Percentiles rank a stretch among this genome's conserved stretches.
phyloP scores from a whole-genome alignment of 345 rosid genomes.

The Eucalyptus curtisii region DNA sequence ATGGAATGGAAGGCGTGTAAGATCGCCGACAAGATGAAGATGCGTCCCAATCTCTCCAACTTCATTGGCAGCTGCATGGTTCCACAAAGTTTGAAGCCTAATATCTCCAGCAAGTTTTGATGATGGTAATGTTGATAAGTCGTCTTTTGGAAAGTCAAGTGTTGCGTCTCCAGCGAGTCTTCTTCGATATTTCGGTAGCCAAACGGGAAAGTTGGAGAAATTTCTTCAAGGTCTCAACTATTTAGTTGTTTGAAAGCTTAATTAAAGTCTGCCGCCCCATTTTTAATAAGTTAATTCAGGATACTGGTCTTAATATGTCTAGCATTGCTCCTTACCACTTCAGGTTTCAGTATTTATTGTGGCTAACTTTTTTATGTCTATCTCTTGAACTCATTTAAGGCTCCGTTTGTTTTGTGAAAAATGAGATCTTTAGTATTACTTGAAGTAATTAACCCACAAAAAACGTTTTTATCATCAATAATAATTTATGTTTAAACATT shows the following conservation, averaged over 20 bases:
- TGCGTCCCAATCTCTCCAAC: neutral
- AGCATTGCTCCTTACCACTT: neutral
- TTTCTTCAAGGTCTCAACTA: neutral
- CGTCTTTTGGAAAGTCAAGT: neutral
- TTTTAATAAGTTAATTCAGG: neutral
- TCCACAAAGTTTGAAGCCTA: neutral
- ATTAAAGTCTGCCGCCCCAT: neutral
- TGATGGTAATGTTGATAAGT: neutral
- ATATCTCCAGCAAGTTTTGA: neutral
- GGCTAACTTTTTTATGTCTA: neutral
- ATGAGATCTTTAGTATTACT: neutral
- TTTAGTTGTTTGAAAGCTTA: neutral
- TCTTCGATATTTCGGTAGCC: neutral
- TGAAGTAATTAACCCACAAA: neutral
- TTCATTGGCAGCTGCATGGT: neutral
- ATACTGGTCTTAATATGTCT: neutral
- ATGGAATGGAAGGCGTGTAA: neutral
- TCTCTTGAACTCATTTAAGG: neutral
- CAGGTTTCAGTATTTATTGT: neutral
- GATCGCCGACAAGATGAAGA: neutral
- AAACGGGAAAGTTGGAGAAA: neutral
- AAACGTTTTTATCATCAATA: neutral
- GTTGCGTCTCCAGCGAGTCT: neutral
- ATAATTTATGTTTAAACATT: too few species aligned
- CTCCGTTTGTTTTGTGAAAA: accelerated